Base-by-base conservation (phyloP, 2,329 filamentous ascomycete species). In the Diaporthe destruens region DNA sequence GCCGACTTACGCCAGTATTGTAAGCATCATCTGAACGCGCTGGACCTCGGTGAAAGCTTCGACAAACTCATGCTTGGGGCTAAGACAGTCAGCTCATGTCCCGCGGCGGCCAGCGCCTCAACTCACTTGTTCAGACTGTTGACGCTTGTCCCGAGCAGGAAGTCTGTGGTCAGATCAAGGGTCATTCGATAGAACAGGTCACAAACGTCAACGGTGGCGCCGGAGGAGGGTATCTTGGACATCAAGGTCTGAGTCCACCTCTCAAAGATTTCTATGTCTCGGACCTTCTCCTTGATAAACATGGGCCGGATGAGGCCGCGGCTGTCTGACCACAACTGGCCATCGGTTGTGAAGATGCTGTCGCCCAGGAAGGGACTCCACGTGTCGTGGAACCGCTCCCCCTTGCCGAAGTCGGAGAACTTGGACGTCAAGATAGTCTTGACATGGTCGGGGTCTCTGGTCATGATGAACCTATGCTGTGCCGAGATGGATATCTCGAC, bases 21-120 rank as follows among this genome's bases (percentile, higher is more conserved):
- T 89, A 63, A 92, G 84, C 71, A 90, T 81, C 78, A 89, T 88
- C 79, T 95, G 92, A 0, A 91, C 85, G 55, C 87, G 85, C 79
- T 95, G 92, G 1, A 93, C 91, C 71, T 91, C 89, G 75, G 86
- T 87, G 80, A 95, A 95, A 0, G 92, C 91, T 59, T 89, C 84
- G 1, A 92, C 91, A 78, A 95, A 94, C 29, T 87, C 83, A 71
- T 84, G 87, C 73, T 85, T 86, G 12, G 84, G 87, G 74, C 88
- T 87, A 34, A 51, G 7, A 6, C 49, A 2, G 74, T 80, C 65
- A 79, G 76, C n/a, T 51, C 53, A 34, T n/a, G 32, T 29, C 44
- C 56, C 29, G 1, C 1, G 11, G 49, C 47, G 25, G 25, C 20
- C n/a, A 14, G 25, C n/a, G 11, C 3, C n/a, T 32, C 25, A n/a